Evolutionary conservation across 768 basidiomycete genomes (phyloP), one percentile per base, ranked within the genome.

Genomic region (Collybiopsis confluens): DNA sequence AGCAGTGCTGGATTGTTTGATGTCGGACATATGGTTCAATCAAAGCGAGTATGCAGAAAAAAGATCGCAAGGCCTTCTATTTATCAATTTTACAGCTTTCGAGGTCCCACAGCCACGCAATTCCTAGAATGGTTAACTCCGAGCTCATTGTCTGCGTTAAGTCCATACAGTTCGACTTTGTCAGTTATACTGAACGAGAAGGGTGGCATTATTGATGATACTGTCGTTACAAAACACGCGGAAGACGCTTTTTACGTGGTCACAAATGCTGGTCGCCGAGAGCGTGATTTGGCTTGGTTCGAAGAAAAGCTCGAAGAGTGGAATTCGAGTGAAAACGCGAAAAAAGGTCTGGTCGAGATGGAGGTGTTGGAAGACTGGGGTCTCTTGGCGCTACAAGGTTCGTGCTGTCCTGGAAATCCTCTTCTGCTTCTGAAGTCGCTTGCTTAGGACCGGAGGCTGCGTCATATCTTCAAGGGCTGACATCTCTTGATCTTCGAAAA

Each of bases 21-120:
- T 64, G 97, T 99, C 24, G 92, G 92, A 20, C 97, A 99, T 69
- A 99, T 99, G 96, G 90, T 98, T 15, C 96, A 98, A 67, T 83
- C 85, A 30, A 88, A 83, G 92, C 93, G 62, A 45, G 80, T 54
- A n/a, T n/a, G n/a, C n/a, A n/a, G n/a, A n/a, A n/a, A n/a, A n/a
- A n/a, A n/a, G n/a, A n/a, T n/a, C n/a, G n/a, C n/a, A n/a, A n/a
- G n/a, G n/a, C n/a, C n/a, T n/a, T n/a, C n/a, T n/a, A n/a, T n/a
- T n/a, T n/a, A 44, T 45, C 23, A 24, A 16, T 13, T 48, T 35
- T 45, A 35, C 63, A 93, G 90, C 60, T 93, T 96, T 75, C 84
- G 82, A 23, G 96, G 95, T 2, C 73, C 82, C 24, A 84, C 86
- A 8, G 84, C 82, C 1, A 85, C 86, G 1, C 76, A 74, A 8